phyloP scores from a whole-genome alignment of 2,329 filamentous ascomycete genomes.

The Xylariales sp. region DNA sequence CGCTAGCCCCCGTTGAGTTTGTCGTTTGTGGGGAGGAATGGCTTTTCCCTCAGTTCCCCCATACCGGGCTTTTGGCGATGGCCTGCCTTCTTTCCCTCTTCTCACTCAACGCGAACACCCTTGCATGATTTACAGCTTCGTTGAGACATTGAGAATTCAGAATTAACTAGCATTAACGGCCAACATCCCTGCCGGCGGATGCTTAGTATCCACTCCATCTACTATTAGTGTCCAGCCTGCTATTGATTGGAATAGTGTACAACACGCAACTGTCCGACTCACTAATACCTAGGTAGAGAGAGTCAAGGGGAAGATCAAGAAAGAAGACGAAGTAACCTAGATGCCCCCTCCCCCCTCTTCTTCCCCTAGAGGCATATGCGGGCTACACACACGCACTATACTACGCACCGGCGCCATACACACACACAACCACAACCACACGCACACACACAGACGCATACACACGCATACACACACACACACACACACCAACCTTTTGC shows the following conservation, averaged over 20 bases:
- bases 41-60: slow-evolving; percentile 30
- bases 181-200: slow-evolving; percentile 46
- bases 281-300: slow-evolving; percentile 31
- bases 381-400: slow-evolving; percentile 16
- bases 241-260: slow-evolving; percentile 42
- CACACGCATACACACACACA: slow-evolving; percentile 6
- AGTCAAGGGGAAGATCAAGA: slow-evolving; percentile 24
- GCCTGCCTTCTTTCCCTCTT: slow-evolving; percentile 38
- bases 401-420: neutral
- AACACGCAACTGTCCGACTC: slow-evolving; percentile 44
- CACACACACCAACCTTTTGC: slow-evolving; percentile 12
- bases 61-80: slow-evolving; percentile 26
- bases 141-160: slow-evolving; percentile 47
- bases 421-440: slow-evolving; percentile 3
- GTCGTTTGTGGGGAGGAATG: slow-evolving; percentile 40
- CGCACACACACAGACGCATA: slow-evolving; percentile 1
- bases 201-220: slow-evolving; percentile 38
- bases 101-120: slow-evolving; percentile 42
- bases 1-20: slow-evolving; percentile 39
- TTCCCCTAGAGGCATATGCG: slow-evolving; percentile 20
- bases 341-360: slow-evolving; percentile 1
- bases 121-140: slow-evolving; percentile 50
- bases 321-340: slow-evolving; percentile 29
- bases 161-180: slow-evolving; percentile 46
- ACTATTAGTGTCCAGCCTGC: slow-evolving; percentile 31